A percentile compares a stretch with the other conserved stretches of the same genome.
Evolutionary conservation across 495 filamentous ascomycete species (phyloP).

Genomic region (Trypethelium eluteriae): DNA sequence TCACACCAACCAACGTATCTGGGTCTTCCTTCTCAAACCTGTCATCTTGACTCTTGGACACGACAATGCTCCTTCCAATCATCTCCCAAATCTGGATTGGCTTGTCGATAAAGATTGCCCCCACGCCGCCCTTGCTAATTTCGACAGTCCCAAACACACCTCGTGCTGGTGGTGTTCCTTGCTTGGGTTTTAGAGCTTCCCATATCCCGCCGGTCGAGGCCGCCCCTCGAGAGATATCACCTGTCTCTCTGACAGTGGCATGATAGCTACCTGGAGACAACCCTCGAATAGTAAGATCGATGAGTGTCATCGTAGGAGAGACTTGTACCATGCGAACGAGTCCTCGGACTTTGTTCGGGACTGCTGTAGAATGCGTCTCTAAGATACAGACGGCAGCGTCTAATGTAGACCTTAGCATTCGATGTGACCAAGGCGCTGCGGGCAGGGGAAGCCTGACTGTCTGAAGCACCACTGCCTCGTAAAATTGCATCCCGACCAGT

Average conservation of each 20-base stretch:
- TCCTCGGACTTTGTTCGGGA: slow-evolving; percentile 35
- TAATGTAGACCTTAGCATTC: slow-evolving; percentile 33
- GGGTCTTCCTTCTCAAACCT: slow-evolving; percentile 59
- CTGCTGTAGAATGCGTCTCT: slow-evolving; percentile 64
- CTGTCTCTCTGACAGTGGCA: slow-evolving; percentile 75
- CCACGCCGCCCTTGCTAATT: slow-evolving; percentile 60
- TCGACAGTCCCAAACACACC: slow-evolving; percentile 68
- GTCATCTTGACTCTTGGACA: slow-evolving; percentile 54
- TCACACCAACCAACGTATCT: slow-evolving; percentile 81
- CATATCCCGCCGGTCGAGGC: slow-evolving; percentile 77
- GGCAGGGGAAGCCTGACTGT: slow-evolving; percentile 53
- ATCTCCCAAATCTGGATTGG: slow-evolving; percentile 88
- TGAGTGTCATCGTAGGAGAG: slow-evolving; percentile 54
- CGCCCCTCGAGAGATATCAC: slow-evolving; percentile 79
- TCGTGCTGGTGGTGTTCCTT: slow-evolving; percentile 43
- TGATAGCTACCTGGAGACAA: slow-evolving; percentile 73
- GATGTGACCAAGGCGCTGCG: slow-evolving; percentile 10
- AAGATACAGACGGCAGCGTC: slow-evolving; percentile 93
- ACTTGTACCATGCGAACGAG: slow-evolving; percentile 41
- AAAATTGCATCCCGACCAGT: slow-evolving; percentile 93
- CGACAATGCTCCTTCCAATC: slow-evolving; percentile 82
- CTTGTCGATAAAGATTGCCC: slow-evolving; percentile 69
- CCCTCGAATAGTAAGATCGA: slow-evolving; percentile 83
- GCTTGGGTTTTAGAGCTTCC: slow-evolving; percentile 50
- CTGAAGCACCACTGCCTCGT: slow-evolving; percentile 74